Base-by-base conservation (phyloP, 345 rosid species). In the Sapria himalayana region DNA sequence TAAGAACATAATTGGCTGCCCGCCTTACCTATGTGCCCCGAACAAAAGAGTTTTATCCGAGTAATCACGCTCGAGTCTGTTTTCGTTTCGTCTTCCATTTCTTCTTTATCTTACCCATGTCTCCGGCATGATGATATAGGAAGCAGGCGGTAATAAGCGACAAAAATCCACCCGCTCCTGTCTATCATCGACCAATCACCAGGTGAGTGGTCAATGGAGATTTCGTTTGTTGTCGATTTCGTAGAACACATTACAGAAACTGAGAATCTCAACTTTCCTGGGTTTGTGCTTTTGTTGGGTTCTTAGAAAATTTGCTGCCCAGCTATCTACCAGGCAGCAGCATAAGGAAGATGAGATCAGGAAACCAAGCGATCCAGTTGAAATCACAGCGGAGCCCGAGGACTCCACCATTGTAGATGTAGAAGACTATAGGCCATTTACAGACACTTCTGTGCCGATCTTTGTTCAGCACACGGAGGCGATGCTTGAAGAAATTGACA, bases 381-480 rank as follows among this genome's bases (percentile, higher is more conserved):
- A 57, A 19, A 44, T 29, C 47, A 45, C 65, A 11, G 53, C 33
- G 13, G 67, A 57, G 41, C 49, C 60, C 3, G 51, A 54, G 47
- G 79, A 76, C 46, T 56, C 45, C 35, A 51, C 49, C 39, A 51
- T 70, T 54, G 37, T 22, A 49, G 78, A 78, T 63, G 76, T 22
- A 21, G 81, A 81, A 4, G 68, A 64, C n/a, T 19, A 48, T 25
- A 46, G 60, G 41, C 50, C 35, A 31, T 22, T 46, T 37, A 23
- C 48, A 37, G 81, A 85, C 32, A 66, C 56, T 37, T 62, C 69
- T 19, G 84, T 56, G 49, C 95, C 99, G 7, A 73, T 71, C 76
- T 84, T 67, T 55, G 85, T 84, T 36, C 95, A 74, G 29, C 93
- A 77, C 58, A 77, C 92, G 6, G 86, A 77, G 64, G 84, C 93